Evolutionary conservation across 805 yeast genomes (phyloP).

Genomic region (Candida sithepensis): DNA sequence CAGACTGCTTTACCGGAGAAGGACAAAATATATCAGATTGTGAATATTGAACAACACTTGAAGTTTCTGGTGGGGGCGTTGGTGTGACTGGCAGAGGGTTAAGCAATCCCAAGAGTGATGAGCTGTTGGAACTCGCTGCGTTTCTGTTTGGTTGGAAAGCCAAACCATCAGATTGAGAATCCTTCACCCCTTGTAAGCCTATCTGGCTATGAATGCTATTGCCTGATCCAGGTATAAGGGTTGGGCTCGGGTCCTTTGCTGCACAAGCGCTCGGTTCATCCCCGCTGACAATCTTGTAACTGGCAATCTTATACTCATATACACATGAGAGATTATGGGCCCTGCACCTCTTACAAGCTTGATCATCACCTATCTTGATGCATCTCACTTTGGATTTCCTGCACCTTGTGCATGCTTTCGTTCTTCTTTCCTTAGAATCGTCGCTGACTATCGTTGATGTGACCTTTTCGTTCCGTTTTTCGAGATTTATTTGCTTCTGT

Average conservation of each 20-base stretch:
- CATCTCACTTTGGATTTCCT: constrained; percentile 63
- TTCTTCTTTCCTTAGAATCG: constrained; percentile 26
- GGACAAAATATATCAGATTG: no score
- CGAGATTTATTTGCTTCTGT: constrained; percentile 12
- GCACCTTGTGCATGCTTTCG: constrained; percentile 62
- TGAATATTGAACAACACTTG: background rate
- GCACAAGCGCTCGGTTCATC: constrained; percentile 9
- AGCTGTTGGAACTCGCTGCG: background rate
- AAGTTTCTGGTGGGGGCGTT: background rate
- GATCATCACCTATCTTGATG: constrained; percentile 37
- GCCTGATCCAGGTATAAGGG: background rate
- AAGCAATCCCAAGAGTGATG: background rate
- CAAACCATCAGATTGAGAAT: background rate
- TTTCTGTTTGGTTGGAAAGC: background rate
- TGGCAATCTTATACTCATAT: constrained; percentile 52
- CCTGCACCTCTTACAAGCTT: constrained; percentile 59
- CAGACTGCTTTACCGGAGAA: no score
- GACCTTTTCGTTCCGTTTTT: constrained; percentile 11
- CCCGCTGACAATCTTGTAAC: constrained; percentile 31
- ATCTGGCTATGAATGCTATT: no score
- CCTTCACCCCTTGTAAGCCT: background rate
- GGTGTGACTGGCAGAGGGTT: background rate
- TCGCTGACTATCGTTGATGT: constrained; percentile 16
- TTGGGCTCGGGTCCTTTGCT: background rate
- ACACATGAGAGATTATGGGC: constrained; percentile 51